phyloP scores from a whole-genome alignment of 148 eudicot species.

The Selenicereus undatus region DNA sequence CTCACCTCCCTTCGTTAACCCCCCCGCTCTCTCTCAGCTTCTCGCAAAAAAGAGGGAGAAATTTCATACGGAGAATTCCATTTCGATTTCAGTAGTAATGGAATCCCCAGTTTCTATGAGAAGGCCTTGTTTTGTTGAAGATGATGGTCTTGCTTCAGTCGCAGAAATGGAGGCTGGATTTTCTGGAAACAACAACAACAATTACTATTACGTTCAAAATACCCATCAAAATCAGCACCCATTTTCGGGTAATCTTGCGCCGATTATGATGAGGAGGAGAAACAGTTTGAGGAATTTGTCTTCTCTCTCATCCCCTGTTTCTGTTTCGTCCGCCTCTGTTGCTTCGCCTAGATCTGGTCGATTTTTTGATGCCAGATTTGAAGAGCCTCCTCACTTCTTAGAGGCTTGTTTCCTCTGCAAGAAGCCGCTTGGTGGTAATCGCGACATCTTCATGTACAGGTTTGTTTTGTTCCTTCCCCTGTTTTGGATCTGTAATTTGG shows the following conservation, averaged over 20 bases:
- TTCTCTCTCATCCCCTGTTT: slow-evolving; percentile 16
- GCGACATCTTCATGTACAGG: slow-evolving; percentile 68
- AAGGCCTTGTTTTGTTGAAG: slow-evolving; percentile 42
- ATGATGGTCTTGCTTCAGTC: slow-evolving; percentile 49
- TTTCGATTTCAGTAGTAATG: slow-evolving; percentile 14
- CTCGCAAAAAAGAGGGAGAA: not conserved
- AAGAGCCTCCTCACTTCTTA: slow-evolving; percentile 54
- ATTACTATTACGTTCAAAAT: slow-evolving; percentile 10
- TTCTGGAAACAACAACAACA: slow-evolving; percentile 21
- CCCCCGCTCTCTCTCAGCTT: slow-evolving; percentile 8
- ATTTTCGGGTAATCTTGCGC: slow-evolving; percentile 6
- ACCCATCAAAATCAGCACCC: slow-evolving; percentile 12
- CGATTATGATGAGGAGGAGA: slow-evolving; percentile 26
- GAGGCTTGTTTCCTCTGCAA: slow-evolving; percentile 61
- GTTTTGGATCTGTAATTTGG: not conserved
- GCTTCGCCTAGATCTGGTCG: slow-evolving; percentile 29
- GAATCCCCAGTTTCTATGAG: slow-evolving; percentile 30
- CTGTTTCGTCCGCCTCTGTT: slow-evolving; percentile 10
- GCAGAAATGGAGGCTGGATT: slow-evolving; percentile 21
- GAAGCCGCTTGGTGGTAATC: slow-evolving; percentile 37
- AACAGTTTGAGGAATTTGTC: slow-evolving; percentile 32
- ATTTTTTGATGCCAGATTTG: slow-evolving; percentile 37
- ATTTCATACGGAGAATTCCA: not conserved
- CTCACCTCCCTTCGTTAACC: slow-evolving; percentile 5
- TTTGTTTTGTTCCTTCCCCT: slow-evolving; percentile 10